Evolutionary conservation across 768 basidiomycete genomes (phyloP).

Genomic region (Candolleomyces eurysporus): DNA sequence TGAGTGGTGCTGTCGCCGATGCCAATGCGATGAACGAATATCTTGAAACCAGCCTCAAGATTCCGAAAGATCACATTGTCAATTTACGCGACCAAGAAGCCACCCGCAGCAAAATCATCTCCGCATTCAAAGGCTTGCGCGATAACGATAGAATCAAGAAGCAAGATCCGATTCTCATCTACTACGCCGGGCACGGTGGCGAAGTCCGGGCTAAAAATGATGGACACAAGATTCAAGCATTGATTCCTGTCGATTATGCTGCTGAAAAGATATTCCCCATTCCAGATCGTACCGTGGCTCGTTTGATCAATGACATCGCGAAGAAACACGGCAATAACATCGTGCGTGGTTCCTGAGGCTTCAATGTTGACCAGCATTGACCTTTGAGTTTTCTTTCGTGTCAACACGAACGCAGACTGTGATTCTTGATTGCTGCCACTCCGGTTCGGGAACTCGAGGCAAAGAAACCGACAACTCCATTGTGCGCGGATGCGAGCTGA

Average conservation of each 20-base stretch:
- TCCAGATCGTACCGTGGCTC: constrained; percentile 41
- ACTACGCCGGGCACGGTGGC: constrained; percentile 43
- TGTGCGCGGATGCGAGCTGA: neutral
- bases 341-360: constrained; percentile 20
- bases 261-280: constrained; percentile 27
- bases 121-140: constrained; percentile 23
- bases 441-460: constrained; percentile 32
- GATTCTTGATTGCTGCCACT: constrained; percentile 46
- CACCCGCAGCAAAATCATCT: constrained; percentile 32
- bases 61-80: constrained; percentile 31
- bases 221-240: neutral
- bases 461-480: neutral
- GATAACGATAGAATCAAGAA: constrained; percentile 39
- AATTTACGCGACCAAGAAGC: constrained; percentile 36
- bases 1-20: constrained; percentile 38
- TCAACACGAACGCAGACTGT: constrained; percentile 30
- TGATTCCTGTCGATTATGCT: constrained; percentile 4
- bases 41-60: constrained; percentile 24
- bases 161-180: constrained; percentile 43
- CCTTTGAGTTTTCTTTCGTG: neutral
- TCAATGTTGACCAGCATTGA: neutral
- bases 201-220: neutral
- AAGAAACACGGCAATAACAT: constrained; percentile 41
- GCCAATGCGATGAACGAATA: constrained; percentile 36
- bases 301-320: constrained; percentile 34